Conservation (phyloP, 352 stramenopile genomes). For the Globisporangium cederbergense region DNA sequence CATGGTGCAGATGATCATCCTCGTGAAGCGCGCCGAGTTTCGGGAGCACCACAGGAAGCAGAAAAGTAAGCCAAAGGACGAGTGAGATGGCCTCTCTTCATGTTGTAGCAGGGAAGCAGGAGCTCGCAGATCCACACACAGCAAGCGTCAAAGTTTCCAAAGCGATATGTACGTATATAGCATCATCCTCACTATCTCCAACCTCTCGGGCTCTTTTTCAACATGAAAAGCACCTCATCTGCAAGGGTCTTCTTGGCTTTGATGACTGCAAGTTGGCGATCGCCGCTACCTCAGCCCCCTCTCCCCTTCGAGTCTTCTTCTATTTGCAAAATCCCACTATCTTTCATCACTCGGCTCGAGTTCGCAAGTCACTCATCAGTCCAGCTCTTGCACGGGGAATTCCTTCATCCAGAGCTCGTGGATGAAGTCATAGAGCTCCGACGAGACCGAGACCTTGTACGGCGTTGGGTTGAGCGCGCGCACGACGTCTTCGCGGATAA, state of each 20-base stretch:
- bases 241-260: not conserved
- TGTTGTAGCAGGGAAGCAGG: not conserved
- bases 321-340: not conserved
- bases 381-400: conserved; percentile 80
- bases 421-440: conserved; percentile 91
- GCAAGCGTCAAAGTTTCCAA: not conserved
- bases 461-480: conserved; percentile 95
- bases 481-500: conserved; percentile 94
- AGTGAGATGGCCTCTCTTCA: conserved; percentile 19
- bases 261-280: not conserved
- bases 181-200: conserved; percentile 2
- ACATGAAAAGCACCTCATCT: not conserved
- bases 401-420: conserved; percentile 96
- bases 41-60: conserved; percentile 39
- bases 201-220: not conserved
- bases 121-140: not conserved
- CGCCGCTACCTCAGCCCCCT: not conserved
- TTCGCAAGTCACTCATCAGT: conserved; percentile 31
- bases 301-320: not conserved
- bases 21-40: conserved; percentile 72
- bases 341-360: not conserved
- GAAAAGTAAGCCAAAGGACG: conserved; percentile 42
- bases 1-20: conserved; percentile 77
- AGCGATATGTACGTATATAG: conserved; percentile 13
- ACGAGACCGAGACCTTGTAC: conserved; percentile 92